A percentile compares a stretch with the other conserved stretches of the same genome.
Conservation (phyloP, 2,329 filamentous ascomycete genomes). For the Penicillium sp. region DNA sequence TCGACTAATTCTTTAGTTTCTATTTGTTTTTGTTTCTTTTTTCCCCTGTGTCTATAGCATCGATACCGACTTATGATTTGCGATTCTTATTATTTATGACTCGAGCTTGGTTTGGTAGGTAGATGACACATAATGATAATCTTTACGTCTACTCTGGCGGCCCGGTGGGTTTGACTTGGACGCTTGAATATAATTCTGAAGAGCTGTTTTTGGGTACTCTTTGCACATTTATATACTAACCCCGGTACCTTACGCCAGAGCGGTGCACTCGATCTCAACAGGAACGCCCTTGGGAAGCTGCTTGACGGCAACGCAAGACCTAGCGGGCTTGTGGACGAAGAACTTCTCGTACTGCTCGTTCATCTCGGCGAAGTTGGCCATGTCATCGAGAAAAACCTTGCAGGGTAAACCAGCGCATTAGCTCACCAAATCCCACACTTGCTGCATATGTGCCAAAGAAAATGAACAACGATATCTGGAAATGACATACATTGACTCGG, state of each 20-base stretch:
- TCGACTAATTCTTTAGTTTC: constrained; percentile 14
- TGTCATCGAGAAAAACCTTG: constrained; percentile 84
- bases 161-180: background rate
- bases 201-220: background rate
- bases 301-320: constrained; percentile 67
- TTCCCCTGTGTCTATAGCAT: constrained; percentile 11
- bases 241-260: constrained; percentile 49
- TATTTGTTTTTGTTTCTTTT: constrained; percentile 8
- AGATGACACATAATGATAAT: constrained; percentile 13
- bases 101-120: background rate
- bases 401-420: background rate
- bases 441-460: background rate
- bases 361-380: constrained; percentile 85
- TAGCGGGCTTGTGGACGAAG: constrained; percentile 68
- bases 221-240: background rate
- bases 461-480: background rate
- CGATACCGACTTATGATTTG: constrained; percentile 13
- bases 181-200: background rate
- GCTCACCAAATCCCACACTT: background rate
- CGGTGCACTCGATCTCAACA: constrained; percentile 70
- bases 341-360: constrained; percentile 74
- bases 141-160: background rate
- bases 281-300: constrained; percentile 67
- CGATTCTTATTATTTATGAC: constrained; percentile 3
- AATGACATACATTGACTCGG: constrained; percentile 70